Evolutionary conservation across 78 protist species (phyloP).

Genomic region (Dictyostelium intermedium): DNA sequence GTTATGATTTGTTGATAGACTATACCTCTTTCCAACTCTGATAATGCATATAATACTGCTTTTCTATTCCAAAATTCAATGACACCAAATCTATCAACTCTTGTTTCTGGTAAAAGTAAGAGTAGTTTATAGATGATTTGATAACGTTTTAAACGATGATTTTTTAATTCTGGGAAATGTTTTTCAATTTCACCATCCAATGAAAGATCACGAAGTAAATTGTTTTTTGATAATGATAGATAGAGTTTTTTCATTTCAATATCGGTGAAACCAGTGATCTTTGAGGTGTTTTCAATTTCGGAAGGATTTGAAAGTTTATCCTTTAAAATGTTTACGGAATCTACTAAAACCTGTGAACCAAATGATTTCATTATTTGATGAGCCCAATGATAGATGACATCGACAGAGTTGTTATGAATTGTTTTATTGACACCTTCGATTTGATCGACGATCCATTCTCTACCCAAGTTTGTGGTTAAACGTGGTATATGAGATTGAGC

Average conservation of each 20-base stretch:
- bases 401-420: neutral
- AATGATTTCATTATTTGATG: conserved; percentile 52
- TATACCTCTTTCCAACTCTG: conserved; percentile 53
- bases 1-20: conserved; percentile 13
- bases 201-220: conserved; percentile 16
- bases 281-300: neutral
- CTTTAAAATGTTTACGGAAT: neutral
- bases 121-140: neutral
- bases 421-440: neutral
- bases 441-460: conserved; percentile 2
- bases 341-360: conserved; percentile 5
- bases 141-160: conserved; percentile 13
- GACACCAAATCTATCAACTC: neutral
- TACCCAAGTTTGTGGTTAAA: neutral
- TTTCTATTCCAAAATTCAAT: conserved; percentile 2
- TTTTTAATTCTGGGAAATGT: conserved; percentile 15
- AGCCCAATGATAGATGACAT: conserved; percentile 19
- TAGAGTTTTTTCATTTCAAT: neutral
- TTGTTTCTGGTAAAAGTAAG: neutral
- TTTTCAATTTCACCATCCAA: conserved; percentile 8
- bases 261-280: neutral
- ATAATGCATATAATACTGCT: conserved; percentile 22
- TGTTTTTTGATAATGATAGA: neutral
- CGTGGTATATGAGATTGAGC: conserved; percentile 35
- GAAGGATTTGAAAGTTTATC: neutral